A percentile compares a stretch with the other conserved stretches of the same genome.
Evolutionary conservation across 441 rosid species (phyloP).

Genomic region (Aleurites moluccanus): DNA sequence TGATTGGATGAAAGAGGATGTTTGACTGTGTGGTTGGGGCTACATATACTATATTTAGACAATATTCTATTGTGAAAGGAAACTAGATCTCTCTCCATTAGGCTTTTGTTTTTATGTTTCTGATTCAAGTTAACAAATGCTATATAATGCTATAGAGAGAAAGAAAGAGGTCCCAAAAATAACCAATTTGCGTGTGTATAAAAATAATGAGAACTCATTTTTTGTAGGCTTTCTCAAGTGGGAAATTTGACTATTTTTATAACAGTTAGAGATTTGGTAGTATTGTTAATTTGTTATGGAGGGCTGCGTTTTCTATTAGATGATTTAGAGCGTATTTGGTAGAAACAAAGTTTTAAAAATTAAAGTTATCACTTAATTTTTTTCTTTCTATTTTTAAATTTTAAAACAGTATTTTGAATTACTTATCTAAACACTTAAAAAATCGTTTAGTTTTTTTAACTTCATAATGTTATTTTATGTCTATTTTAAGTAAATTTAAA

Average conservation of each 20-base stretch:
- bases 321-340: not conserved
- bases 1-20: conserved; percentile 20
- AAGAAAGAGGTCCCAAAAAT: conserved; percentile 14
- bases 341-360: too few species aligned
- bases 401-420: too few species aligned
- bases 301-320: conserved; percentile 6
- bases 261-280: conserved; percentile 29
- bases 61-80: conserved; percentile 30
- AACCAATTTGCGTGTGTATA: conserved; percentile 33
- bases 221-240: conserved; percentile 21
- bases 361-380: too few species aligned
- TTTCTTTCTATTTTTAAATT: too few species aligned
- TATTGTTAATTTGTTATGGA: conserved; percentile 13
- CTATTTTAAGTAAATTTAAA: too few species aligned
- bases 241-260: conserved; percentile 28
- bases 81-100: conserved; percentile 20
- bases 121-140: conserved; percentile 23
- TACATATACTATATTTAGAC: conserved; percentile 36
- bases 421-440: too few species aligned
- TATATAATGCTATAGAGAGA: not conserved
- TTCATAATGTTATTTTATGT: too few species aligned
- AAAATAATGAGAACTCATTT: conserved; percentile 9
- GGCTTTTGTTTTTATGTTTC: conserved; percentile 7
- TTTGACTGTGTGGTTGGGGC: conserved; percentile 21
- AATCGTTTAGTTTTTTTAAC: too few species aligned